These are phyloP conservation scores for Cutaneotrichosporon sp. DNA, from an alignment of 1,284 basidiomycete species.

Conservation along the genomic window DNA sequence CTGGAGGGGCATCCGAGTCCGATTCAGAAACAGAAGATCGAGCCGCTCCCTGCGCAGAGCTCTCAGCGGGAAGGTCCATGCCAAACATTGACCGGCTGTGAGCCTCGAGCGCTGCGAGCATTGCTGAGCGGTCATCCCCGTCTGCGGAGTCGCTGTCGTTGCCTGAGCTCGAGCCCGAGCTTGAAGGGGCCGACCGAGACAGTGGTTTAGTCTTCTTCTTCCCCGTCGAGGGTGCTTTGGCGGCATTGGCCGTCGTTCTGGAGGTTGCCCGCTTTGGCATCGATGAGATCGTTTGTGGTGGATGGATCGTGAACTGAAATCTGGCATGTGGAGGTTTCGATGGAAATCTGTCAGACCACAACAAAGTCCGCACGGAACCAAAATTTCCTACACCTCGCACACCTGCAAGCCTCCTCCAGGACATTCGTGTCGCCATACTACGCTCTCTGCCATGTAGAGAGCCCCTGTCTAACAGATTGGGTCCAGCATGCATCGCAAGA, in stretches of 20 bases:
- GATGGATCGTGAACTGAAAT: background rate
- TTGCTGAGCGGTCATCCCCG: conserved; percentile 26
- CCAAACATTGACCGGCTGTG: conserved; percentile 44
- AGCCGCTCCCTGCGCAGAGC: conserved; percentile 19
- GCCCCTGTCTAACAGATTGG: too few species aligned
- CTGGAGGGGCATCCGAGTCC: conserved; percentile 12
- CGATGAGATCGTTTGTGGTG: too few species aligned
- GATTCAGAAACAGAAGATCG: background rate
- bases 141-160: background rate
- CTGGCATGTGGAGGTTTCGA: background rate
- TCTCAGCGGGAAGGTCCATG: conserved; percentile 24
- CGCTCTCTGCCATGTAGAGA: too few species aligned
- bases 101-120: conserved; percentile 46
- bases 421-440: too few species aligned
- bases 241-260: conserved; percentile 3
- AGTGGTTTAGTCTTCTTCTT: background rate
- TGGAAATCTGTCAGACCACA: conserved; percentile 4
- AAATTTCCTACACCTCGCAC: too few species aligned
- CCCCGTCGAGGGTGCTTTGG: background rate
- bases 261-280: background rate
- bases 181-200: background rate
- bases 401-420: too few species aligned
- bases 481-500: too few species aligned
- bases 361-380: too few species aligned
- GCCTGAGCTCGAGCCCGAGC: background rate